Percentiles rank a stretch among this genome's conserved stretches.
phyloP scores from a whole-genome alignment of 1,139 yeast genomes.

The Protomyces lactucae-debilis region DNA sequence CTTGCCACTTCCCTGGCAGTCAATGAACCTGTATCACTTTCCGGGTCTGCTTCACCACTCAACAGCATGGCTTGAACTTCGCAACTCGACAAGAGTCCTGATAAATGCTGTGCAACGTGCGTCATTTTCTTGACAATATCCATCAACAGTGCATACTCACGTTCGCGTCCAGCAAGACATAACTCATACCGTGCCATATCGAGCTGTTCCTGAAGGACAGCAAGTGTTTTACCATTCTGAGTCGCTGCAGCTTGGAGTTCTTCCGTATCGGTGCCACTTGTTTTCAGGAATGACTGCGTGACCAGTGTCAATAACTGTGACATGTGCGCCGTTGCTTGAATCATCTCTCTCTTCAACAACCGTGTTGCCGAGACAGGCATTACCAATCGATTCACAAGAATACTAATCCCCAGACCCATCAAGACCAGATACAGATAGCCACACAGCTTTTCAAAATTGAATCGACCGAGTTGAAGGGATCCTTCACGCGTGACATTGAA shows the following conservation, averaged over 20 bases:
- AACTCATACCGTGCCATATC: conserved; percentile 64
- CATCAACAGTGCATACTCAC: conserved; percentile 48
- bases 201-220: conserved; percentile 45
- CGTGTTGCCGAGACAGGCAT: conserved; percentile 62
- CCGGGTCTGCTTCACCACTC: conserved; percentile 15
- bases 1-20: not conserved
- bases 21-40: not conserved
- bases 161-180: conserved; percentile 50
- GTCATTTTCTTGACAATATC: conserved; percentile 52
- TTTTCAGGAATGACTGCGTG: conserved; percentile 51
- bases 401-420: conserved; percentile 59
- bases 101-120: conserved; percentile 54
- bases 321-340: conserved; percentile 53
- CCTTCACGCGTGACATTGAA: conserved; percentile 77
- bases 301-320: conserved; percentile 51
- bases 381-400: conserved; percentile 53
- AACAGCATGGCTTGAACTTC: conserved; percentile 15
- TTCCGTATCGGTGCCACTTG: not conserved
- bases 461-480: conserved; percentile 54
- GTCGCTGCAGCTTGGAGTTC: conserved; percentile 8
- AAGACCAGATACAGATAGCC: conserved; percentile 58
- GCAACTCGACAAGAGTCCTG: conserved; percentile 57
- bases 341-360: conserved; percentile 47
- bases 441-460: conserved; percentile 55
- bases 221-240: conserved; percentile 44